Base-by-base conservation (phyloP, 768 basidiomycete species). In the Hypholoma sublateritium region DNA sequence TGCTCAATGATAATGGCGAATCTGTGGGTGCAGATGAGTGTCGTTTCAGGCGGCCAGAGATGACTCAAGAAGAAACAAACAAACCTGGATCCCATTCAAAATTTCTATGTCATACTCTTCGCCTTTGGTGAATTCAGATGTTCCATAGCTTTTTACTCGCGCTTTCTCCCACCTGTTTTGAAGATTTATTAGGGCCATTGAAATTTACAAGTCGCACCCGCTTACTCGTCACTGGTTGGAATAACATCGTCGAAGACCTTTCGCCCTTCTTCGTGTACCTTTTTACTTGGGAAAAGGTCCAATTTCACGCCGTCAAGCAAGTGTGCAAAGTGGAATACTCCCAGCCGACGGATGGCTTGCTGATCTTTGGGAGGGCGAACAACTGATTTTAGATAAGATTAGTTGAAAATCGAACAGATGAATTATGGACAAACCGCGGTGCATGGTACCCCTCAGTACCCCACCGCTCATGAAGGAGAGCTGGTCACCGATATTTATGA, bases 401-500 rank as follows among this genome's bases (percentile, higher is more conserved):
- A 42, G 17, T 8, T 34, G 47, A 11, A 6, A n/a, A n/a, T n/a
- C n/a, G n/a, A n/a, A n/a, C n/a, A n/a, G n/a, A n/a, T n/a, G n/a
- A n/a, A n/a, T n/a, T n/a, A n/a, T n/a, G n/a, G 11, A 17, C 55
- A 3, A 53, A 72, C 71, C 71, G 55, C 72, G 65, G 55, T 73
- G 72, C 64, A 73, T 72, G 5, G 72, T 71, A 14, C 71, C 72
- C 53, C 71, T 72, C 35, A 73, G 57, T 32, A 73, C 60, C 3
- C 70, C 70, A 4, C 72, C 70, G 47, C 69, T 70, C 68, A 72
- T 71, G 59, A 70, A 72, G 12, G 71, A 67, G 17, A 73, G 48
- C 60, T 73, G 71, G 53, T 73, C 72, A 0, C 72, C 71, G 42
- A 73, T 69, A 57, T 73, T 72, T 55, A 73, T 73, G 8, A 73